These are phyloP conservation scores for Polyrhizophydium stewartii DNA, from an alignment of 371 early-diverging fungal genomes.

Conservation along the genomic window DNA sequence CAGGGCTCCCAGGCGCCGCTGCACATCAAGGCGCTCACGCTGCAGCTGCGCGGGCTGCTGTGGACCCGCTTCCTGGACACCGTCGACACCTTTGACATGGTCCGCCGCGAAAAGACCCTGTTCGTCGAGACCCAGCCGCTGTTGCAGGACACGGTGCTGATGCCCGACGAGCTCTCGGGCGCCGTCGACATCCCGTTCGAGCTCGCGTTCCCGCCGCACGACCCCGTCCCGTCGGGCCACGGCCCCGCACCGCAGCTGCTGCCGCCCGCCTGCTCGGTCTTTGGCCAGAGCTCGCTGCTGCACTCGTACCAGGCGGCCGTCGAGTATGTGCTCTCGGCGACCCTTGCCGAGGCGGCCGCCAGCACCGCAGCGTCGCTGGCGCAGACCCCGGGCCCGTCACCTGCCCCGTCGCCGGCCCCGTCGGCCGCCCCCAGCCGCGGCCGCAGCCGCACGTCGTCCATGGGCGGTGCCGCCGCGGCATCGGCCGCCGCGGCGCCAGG, in stretches of 20 bases:
- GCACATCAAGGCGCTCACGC: conserved; percentile 3
- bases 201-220: conserved; percentile 17
- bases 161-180: not conserved
- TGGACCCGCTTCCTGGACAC: conserved; percentile 1
- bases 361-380: too few relatives aligned
- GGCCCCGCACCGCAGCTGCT: conserved; percentile 21
- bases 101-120: not conserved
- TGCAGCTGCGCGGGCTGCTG: conserved; percentile 1
- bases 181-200: conserved; percentile 26
- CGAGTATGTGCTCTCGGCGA: conserved; percentile 14
- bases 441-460: not conserved
- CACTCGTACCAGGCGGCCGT: conserved; percentile 11
- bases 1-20: not conserved
- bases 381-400: conserved; percentile 5
- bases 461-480: not conserved
- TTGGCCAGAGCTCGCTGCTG: conserved; percentile 6
- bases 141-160: conserved; percentile 7
- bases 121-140: conserved; percentile 4
- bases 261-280: conserved; percentile 17
- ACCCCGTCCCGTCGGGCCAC: conserved; percentile 13
- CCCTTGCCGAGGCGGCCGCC: conserved; percentile 9
- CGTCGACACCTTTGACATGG: not conserved
- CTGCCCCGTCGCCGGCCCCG: not conserved
- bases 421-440: not conserved
- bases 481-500: not conserved